Evolutionary conservation across 192 early-diverging fungal species (phyloP).

Genomic region (Chytriomyces hyalinus): DNA sequence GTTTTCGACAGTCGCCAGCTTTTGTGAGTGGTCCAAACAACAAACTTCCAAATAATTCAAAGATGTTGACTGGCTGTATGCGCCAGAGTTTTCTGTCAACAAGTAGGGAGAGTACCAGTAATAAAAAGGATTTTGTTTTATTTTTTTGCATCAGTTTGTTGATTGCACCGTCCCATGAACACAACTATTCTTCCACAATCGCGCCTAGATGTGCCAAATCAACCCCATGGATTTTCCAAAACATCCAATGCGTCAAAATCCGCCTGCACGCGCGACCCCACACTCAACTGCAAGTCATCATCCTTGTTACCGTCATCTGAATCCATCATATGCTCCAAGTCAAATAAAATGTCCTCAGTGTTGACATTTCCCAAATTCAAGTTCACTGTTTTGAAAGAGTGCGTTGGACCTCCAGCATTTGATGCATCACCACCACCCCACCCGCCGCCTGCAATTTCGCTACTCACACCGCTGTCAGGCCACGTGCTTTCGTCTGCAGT

Average conservation of each 20-base stretch:
- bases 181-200: too few relatives aligned
- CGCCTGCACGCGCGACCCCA: not conserved
- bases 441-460: not conserved
- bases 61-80: too few relatives aligned
- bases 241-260: constrained; percentile 8
- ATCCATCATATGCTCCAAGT: constrained; percentile 5
- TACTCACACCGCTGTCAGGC: not conserved
- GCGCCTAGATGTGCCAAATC: not conserved
- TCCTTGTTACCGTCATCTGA: not conserved
- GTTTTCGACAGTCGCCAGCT: too few relatives aligned
- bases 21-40: too few relatives aligned
- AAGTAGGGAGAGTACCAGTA: too few relatives aligned
- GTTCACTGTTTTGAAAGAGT: not conserved
- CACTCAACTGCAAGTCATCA: too few relatives aligned
- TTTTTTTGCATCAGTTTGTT: too few relatives aligned
- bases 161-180: too few relatives aligned
- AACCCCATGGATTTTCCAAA: constrained; percentile 30
- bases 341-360: not conserved
- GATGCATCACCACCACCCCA: not conserved
- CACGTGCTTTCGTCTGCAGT: not conserved
- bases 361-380: not conserved
- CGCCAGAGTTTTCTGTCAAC: too few relatives aligned
- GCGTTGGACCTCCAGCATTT: not conserved
- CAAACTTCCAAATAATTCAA: too few relatives aligned
- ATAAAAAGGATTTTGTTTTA: too few relatives aligned